These are phyloP conservation scores for Ceratocystis huliohia DNA, from an alignment of 2,329 filamentous ascomycete genomes.

Conservation along the genomic window DNA sequence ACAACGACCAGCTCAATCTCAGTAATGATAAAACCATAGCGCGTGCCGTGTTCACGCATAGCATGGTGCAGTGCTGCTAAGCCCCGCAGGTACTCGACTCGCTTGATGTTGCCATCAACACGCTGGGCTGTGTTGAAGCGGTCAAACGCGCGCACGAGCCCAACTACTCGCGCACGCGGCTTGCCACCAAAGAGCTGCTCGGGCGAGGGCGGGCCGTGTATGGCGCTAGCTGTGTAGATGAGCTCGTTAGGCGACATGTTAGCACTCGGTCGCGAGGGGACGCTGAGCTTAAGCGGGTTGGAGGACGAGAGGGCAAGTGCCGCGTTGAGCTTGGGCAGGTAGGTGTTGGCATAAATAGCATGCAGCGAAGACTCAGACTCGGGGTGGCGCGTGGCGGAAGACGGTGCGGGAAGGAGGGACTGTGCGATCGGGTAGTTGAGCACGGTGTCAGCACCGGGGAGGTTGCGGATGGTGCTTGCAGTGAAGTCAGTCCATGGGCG, in stretches of 20 bases:
- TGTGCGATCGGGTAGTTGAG: slow-evolving; percentile 56
- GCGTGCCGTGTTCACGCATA: slow-evolving; percentile 86
- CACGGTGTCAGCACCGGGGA: slow-evolving; percentile 60
- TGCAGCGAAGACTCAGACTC: slow-evolving; percentile 69
- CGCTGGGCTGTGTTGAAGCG: slow-evolving; percentile 95
- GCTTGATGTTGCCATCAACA: slow-evolving; percentile 67
- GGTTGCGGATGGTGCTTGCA: slow-evolving; percentile 53
- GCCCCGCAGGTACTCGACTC: slow-evolving; percentile 78
- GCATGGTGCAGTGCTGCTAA: slow-evolving; percentile 75
- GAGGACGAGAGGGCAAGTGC: slow-evolving; percentile 66
- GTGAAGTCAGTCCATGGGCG: slow-evolving; percentile 74
- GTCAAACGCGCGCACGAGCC: slow-evolving; percentile 83
- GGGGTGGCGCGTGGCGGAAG: slow-evolving; percentile 50
- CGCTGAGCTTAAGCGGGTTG: slow-evolving; percentile 43
- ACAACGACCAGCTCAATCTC: slow-evolving; percentile 91
- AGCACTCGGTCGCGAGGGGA: slow-evolving; percentile 28
- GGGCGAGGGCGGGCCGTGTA: slow-evolving; percentile 44
- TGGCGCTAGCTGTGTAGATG: slow-evolving; percentile 52
- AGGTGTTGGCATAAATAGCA: slow-evolving; percentile 62
- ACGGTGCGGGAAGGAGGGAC: slow-evolving; percentile 47
- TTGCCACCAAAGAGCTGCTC: slow-evolving; percentile 39
- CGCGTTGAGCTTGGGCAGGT: slow-evolving; percentile 76
- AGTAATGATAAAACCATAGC: slow-evolving; percentile 92
- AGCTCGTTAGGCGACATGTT: slow-evolving; percentile 36
- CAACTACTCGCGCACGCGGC: slow-evolving; percentile 51